Base-by-base conservation (phyloP, 1,139 yeast species). In the Candida albicans region DNA sequence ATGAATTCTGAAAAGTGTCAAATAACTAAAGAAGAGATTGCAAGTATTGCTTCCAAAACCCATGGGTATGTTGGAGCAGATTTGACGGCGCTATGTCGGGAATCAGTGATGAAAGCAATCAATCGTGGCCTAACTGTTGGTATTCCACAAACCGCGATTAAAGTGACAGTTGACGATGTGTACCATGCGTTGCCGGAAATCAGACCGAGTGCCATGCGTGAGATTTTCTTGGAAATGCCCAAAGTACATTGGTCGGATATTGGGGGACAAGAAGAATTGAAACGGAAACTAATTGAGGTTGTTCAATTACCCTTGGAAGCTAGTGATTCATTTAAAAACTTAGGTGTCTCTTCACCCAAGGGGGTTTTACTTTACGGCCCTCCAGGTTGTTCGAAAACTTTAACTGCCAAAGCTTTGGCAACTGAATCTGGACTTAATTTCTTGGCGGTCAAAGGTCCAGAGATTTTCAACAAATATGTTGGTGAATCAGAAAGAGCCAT, bases 191-290 rank as follows among this genome's bases (percentile, higher is more conserved):
- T 90, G 57, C 68, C 82, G 1, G 95, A 87, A 28, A 81, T 93
- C 7, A 75, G 96, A 40, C 99, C 99, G 1, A 87, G 96, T 47
- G 99, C 98, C 2, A 93, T 95, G 99, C 77, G 96, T 47, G 99
- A 95, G 59, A 88, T 91, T 44, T 84, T 90, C 48, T 70, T 93
- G 43, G 99, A 93, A 57, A 88, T 91, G 77, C 98, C 99, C 3
- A 87, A 89, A 57, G 96, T 91, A 0, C 76, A 79, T 51, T 93
- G 99, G 99, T 69, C 81, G 11, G 99, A 95, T 64, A 91, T 93
- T 53, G 99, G 99, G 14, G 99, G 99, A 1, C 98, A 93, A 62
- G 83, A 84, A 15, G 84, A 80, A 14, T 73, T 93, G 46, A 93
- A 93, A 58, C 75, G 75, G 48, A 87, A 90, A 56, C 75, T 93